phyloP scores from a whole-genome alignment of 176 grass and related monocot species.

The Hordeum vulgare region DNA sequence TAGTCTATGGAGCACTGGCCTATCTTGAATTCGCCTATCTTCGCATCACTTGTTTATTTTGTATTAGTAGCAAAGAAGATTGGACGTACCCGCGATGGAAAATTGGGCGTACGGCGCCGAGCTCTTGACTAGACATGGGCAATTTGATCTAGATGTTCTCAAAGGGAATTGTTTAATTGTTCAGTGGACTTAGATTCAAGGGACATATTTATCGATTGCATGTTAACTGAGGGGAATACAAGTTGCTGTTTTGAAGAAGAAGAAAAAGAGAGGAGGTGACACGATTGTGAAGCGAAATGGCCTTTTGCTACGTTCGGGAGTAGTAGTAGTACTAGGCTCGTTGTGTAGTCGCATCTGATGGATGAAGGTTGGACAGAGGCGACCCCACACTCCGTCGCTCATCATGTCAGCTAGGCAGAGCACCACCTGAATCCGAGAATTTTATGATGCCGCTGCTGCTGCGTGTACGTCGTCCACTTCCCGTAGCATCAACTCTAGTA shows the following conservation, averaged over 20 bases:
- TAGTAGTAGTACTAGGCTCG: not conserved
- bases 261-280: not conserved
- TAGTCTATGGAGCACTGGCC: not conserved
- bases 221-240: not conserved
- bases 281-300: not conserved
- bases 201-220: not conserved
- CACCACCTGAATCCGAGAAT: slow-evolving; percentile 2
- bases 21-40: not conserved
- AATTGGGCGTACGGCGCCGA: not conserved
- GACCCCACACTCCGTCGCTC: not conserved
- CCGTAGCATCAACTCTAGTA: not conserved
- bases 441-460: not conserved
- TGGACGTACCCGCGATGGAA: not conserved
- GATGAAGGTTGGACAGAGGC: not conserved
- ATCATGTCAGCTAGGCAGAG: not conserved
- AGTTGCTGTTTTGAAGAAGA: not conserved
- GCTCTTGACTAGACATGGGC: not conserved
- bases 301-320: not conserved
- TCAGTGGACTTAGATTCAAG: not conserved
- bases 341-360: not conserved
- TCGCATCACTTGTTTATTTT: not conserved
- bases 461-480: not conserved
- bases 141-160: not conserved
- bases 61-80: too few relatives aligned
- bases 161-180: not conserved